Conservation (phyloP, 2,329 filamentous ascomycete genomes). For the Lachnellula willkommii region DNA sequence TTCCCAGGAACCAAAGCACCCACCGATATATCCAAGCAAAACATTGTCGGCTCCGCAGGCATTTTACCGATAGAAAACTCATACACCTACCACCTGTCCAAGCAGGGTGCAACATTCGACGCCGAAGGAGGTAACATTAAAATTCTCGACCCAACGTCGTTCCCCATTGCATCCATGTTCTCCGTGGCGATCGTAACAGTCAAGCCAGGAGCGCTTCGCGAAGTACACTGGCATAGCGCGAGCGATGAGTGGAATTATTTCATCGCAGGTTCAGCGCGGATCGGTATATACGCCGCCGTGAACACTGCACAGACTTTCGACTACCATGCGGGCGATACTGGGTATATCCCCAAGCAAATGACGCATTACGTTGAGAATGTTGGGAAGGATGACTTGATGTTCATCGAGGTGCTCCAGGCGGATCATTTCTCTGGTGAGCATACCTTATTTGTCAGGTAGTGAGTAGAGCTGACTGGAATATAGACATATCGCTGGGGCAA, state of each 20-base stretch:
- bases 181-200: constrained; percentile 69
- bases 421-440: constrained; percentile 50
- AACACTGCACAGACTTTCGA: constrained; percentile 69
- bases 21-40: constrained; percentile 41
- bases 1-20: constrained; percentile 48
- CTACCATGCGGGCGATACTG: constrained; percentile 69
- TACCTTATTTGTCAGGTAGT: background rate
- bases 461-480: constrained; percentile 17
- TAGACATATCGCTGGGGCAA: constrained; percentile 39
- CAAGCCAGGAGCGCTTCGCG: constrained; percentile 42
- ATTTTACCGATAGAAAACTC: constrained; percentile 34
- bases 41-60: constrained; percentile 42
- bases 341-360: constrained; percentile 71
- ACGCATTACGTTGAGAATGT: constrained; percentile 80
- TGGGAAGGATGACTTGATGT: constrained; percentile 68
- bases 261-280: constrained; percentile 63
- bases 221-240: constrained; percentile 75
- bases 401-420: constrained; percentile 69
- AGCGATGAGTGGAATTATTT: constrained; percentile 81
- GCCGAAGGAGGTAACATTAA: constrained; percentile 68
- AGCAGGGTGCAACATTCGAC: constrained; percentile 63
- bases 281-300: constrained; percentile 69
- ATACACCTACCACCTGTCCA: constrained; percentile 50
- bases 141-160: constrained; percentile 71
- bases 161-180: constrained; percentile 66